Conservation (phyloP, 805 yeast genomes). For the Lipomyces mesembrius region DNA sequence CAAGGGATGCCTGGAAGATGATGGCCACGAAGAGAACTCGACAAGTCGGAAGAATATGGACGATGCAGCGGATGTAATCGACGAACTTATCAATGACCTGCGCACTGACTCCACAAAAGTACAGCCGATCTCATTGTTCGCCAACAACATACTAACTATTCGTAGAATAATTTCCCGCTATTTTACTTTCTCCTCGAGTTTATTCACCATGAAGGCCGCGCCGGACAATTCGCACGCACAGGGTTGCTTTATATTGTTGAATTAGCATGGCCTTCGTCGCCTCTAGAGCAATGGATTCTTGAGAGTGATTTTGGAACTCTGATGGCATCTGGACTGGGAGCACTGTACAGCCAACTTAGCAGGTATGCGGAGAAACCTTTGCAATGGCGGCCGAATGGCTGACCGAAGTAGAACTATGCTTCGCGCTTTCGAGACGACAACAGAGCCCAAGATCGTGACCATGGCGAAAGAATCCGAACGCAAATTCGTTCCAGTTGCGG, state of each 20-base stretch:
- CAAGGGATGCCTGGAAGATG: neutral
- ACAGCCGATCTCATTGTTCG: neutral
- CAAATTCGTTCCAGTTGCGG: conserved; percentile 18
- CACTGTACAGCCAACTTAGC: conserved; percentile 40
- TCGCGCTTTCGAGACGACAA: conserved; percentile 31
- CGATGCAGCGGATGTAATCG: conserved; percentile 19
- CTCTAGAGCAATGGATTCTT: conserved; percentile 40
- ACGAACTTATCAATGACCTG: conserved; percentile 22
- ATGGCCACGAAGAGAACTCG: neutral
- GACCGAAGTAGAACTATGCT: conserved; percentile 21
- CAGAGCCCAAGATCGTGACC: conserved; percentile 37
- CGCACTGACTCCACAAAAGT: conserved; percentile 2
- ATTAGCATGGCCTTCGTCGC: conserved; percentile 31
- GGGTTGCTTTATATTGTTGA: conserved; percentile 42
- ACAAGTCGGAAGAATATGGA: conserved; percentile 4
- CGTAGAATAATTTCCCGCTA: conserved; percentile 39
- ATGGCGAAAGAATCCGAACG: conserved; percentile 34
- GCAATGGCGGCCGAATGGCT: neutral
- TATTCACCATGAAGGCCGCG: conserved; percentile 40
- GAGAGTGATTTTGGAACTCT: conserved; percentile 42
- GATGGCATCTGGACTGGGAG: conserved; percentile 45
- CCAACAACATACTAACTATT: neutral
- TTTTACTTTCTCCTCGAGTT: conserved; percentile 40
- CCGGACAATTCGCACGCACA: conserved; percentile 42
- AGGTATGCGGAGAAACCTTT: conserved; percentile 20